A percentile compares a stretch with the other conserved stretches of the same genome.
Conservation (phyloP, 768 basidiomycete species). For the Saitozyma podzolica region DNA sequence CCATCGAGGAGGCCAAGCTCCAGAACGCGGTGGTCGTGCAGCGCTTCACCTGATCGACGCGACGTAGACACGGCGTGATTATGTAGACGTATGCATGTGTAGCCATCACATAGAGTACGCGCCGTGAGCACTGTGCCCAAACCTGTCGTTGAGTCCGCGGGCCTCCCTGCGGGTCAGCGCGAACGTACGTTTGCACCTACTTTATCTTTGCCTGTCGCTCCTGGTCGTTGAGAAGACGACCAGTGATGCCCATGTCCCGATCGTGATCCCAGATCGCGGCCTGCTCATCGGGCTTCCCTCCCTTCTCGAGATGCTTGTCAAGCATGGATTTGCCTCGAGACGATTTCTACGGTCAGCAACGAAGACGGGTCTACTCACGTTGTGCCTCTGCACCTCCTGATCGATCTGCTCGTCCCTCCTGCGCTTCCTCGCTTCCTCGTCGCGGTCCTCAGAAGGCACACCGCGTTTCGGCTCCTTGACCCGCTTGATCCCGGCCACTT, state of each 20-base stretch:
- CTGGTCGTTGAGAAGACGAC: slow-evolving; percentile 84
- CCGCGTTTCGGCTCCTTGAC: slow-evolving; percentile 49
- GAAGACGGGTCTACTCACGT: slow-evolving; percentile 19
- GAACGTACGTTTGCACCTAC: slow-evolving; percentile 10
- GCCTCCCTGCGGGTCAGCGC: not conserved
- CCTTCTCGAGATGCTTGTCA: slow-evolving; percentile 48
- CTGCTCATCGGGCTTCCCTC: slow-evolving; percentile 55
- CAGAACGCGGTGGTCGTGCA: slow-evolving; percentile 83
- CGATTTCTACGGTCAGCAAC: slow-evolving; percentile 6
- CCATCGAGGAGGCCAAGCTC: slow-evolving; percentile 71
- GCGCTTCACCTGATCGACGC: slow-evolving; percentile 54
- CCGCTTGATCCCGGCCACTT: slow-evolving; percentile 82
- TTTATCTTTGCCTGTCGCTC: slow-evolving; percentile 73
- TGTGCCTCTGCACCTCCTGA: slow-evolving; percentile 72
- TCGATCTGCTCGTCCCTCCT: slow-evolving; percentile 62
- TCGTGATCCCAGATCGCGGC: slow-evolving; percentile 86
- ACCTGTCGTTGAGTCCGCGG: slow-evolving; percentile 73
- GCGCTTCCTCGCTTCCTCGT: slow-evolving; percentile 56
- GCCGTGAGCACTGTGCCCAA: slow-evolving; percentile 60
- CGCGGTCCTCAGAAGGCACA: not conserved
- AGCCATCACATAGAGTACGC: slow-evolving; percentile 41
- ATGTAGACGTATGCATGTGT: not conserved
- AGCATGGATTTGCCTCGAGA: slow-evolving; percentile 45
- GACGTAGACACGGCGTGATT: not conserved
- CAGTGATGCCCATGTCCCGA: slow-evolving; percentile 83